Percentiles rank a stretch among this genome's conserved stretches.
phyloP scores from a whole-genome alignment of 2,329 filamentous ascomycete genomes.

The Alternaria rosae region DNA sequence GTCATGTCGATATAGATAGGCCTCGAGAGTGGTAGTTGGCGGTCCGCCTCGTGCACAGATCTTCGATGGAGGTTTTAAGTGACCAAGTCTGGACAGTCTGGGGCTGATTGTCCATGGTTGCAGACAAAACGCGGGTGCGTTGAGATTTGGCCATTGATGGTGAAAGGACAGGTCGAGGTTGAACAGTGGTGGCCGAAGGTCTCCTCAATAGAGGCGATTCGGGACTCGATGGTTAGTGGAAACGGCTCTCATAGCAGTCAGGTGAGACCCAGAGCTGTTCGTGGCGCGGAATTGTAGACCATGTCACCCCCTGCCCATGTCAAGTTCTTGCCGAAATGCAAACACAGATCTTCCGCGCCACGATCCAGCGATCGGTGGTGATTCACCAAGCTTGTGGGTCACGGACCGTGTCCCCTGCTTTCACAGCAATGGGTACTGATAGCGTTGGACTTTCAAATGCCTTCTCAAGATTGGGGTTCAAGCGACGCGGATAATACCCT shows the following conservation, averaged over 20 bases:
- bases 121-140: neutral
- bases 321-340: neutral
- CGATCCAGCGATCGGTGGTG: neutral
- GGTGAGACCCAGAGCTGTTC: neutral
- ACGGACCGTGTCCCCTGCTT: neutral
- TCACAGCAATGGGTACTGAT: neutral
- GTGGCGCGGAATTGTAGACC: neutral
- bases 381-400: neutral
- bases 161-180: neutral
- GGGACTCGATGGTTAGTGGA: neutral
- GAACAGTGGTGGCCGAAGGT: neutral
- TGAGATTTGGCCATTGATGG: neutral
- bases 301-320: neutral
- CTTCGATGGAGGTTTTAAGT: neutral
- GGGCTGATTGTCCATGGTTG: neutral
- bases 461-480: neutral
- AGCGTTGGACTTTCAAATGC: neutral
- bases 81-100: neutral
- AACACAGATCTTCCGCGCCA: neutral
- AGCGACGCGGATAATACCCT: neutral
- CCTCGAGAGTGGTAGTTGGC: neutral
- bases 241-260: neutral
- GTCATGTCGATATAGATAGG: neutral
- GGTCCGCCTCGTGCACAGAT: neutral
- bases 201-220: neutral